Base-by-base conservation (phyloP, 768 basidiomycete genomes). In the Termitomyces sp. region DNA sequence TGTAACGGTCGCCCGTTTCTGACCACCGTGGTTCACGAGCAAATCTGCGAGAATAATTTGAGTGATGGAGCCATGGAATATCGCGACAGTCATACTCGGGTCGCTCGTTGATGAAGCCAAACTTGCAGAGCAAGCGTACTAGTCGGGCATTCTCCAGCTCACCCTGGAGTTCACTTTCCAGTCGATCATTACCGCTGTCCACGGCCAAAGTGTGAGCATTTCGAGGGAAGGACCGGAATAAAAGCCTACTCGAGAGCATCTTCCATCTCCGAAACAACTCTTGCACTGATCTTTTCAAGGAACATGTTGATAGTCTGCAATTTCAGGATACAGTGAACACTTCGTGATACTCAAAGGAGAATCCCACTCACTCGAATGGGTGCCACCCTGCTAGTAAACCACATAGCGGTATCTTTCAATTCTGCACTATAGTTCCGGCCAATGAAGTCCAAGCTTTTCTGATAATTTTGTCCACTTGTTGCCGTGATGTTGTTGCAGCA, bases 21-120 rank as follows among this genome's bases (percentile, higher is more conserved):
- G 96, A 95, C 97, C 97, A 99, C 3, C 96, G 84, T 2, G 92
- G 87, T 68, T 98, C 96, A 46, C 91, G 88, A n/a, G 95, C 90
- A 68, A 97, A 97, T 68, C 94, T 96, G 59, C n/a, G 36, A 10
- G 48, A 15, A 29, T 4, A 10, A 34, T 37, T 3, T 47, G 14
- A 48, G 25, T 15, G 4, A 57, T 47, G 8, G 34, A 15, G 25
- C 20, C n/a, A 6, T 20, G n/a, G 1, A 12, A 29, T 1, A 29
- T 3, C 25, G 0, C 2, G 12, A 20, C 25, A 36, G 10, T 8
- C 48, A 45, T 70, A 98, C 94, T 98, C 97, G 3, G 97, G 96
- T n/a, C 97, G 83, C 71, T 99, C 97, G 72, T 98, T 98, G 77
- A 99, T 98, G 74, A 99, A 98, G 0, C 94, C 94, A 67, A 99